phyloP scores from a whole-genome alignment of 345 rosid genomes.

The Citrus medica region DNA sequence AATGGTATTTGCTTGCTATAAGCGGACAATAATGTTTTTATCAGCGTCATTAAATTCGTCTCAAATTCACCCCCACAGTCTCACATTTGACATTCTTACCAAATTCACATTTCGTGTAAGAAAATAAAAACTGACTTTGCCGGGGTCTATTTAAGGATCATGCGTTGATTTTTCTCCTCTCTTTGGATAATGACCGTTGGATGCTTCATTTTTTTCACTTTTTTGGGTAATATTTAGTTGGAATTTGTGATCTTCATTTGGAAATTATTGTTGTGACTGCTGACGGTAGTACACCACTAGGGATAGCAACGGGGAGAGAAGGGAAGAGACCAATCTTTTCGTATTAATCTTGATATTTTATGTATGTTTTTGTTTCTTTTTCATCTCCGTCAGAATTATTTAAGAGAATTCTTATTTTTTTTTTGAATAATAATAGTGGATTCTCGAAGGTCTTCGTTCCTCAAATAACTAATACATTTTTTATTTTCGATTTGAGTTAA shows the following conservation, averaged over 20 bases:
- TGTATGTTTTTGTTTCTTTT: too few species aligned
- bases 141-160: too few species aligned
- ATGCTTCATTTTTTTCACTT: neutral
- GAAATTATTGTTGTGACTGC: conserved; percentile 16
- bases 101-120: neutral
- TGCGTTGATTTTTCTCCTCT: neutral
- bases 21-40: conserved; percentile 5
- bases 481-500: too few species aligned
- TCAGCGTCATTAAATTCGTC: conserved; percentile 4
- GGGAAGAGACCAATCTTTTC: too few species aligned
- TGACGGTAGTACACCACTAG: conserved; percentile 16
- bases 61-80: neutral
- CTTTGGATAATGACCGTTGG: neutral
- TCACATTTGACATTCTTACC: neutral
- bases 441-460: too few species aligned
- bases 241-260: neutral
- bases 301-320: too few species aligned
- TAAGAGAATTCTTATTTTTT: too few species aligned
- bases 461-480: too few species aligned
- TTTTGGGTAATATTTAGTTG: neutral
- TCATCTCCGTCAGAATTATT: too few species aligned
- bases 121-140: too few species aligned
- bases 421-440: too few species aligned
- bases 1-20: neutral
- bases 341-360: too few species aligned